Conservation (phyloP, 2,329 filamentous ascomycete genomes). For the Trichoderma harzianum region DNA sequence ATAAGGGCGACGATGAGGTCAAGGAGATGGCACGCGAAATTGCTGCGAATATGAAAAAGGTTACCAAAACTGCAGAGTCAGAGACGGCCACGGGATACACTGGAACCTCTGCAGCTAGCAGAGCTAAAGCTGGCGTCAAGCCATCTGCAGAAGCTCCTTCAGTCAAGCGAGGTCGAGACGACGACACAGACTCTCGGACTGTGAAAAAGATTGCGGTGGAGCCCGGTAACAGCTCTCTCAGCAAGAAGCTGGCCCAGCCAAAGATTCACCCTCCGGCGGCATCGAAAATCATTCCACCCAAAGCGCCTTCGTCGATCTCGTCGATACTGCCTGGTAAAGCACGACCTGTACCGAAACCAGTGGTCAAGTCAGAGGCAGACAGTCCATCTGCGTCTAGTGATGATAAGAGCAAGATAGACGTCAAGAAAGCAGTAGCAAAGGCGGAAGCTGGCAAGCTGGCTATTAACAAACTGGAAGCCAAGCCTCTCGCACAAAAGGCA, state of each 20-base stretch:
- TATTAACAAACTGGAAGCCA: constrained; percentile 30
- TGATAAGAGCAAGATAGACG: constrained; percentile 32
- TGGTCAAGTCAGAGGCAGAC: constrained; percentile 36
- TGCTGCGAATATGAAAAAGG: constrained; percentile 44
- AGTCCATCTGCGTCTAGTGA: constrained; percentile 28
- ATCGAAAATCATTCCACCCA: constrained; percentile 31
- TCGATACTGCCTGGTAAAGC: constrained; percentile 48
- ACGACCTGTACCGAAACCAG: constrained; percentile 42
- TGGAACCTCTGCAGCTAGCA: constrained; percentile 39
- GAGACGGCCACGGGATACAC: constrained; percentile 38
- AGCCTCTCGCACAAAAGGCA: constrained; percentile 29
- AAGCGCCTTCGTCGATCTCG: constrained; percentile 33
- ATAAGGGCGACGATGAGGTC: constrained; percentile 62
- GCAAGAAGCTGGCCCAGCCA: constrained; percentile 39
- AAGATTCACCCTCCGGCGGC: constrained; percentile 32
- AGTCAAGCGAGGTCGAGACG: constrained; percentile 39
- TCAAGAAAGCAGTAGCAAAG: constrained; percentile 24
- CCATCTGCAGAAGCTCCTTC: constrained; percentile 28
- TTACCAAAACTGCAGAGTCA: constrained; percentile 33
- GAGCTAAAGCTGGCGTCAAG: constrained; percentile 35
- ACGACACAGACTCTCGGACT: constrained; percentile 38
- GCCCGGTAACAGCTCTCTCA: constrained; percentile 35
- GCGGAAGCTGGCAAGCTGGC: constrained; percentile 23
- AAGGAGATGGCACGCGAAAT: constrained; percentile 60
- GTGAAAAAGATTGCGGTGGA: constrained; percentile 44